phyloP scores from a whole-genome alignment of 257 asterid species.

The Solanum corneliomulleri region DNA sequence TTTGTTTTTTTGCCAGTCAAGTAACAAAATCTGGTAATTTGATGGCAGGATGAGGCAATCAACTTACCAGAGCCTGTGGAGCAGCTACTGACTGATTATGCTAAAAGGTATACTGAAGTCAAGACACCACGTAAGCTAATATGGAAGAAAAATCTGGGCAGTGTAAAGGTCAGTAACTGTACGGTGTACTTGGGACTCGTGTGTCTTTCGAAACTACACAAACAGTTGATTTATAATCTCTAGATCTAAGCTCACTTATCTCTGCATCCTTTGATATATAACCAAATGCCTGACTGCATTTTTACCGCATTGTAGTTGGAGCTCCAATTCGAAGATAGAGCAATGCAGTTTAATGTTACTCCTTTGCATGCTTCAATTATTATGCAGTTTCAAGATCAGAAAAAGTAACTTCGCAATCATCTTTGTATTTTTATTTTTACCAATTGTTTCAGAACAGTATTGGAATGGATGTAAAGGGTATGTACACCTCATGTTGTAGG shows the following conservation, averaged over 20 bases:
- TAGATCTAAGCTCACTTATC: not conserved
- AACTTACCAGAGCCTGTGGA: slow-evolving; percentile 65
- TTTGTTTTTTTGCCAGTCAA: slow-evolving; percentile 2
- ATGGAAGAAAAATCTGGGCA: slow-evolving; percentile 95
- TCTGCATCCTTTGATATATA: not conserved
- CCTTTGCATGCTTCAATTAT: slow-evolving; percentile 93
- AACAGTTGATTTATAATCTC: not conserved
- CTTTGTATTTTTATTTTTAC: not conserved
- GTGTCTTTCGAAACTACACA: not conserved
- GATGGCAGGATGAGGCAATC: slow-evolving; percentile 69
- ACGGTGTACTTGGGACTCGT: not conserved
- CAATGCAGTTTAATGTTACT: slow-evolving; percentile 60
- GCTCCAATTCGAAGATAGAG: slow-evolving; percentile 83
- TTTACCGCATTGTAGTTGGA: slow-evolving; percentile 52
- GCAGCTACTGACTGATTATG: slow-evolving; percentile 67
- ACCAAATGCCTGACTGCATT: not conserved
- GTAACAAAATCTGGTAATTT: not conserved
- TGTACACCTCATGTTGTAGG: slow-evolving; percentile 22
- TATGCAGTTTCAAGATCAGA: slow-evolving; percentile 78
- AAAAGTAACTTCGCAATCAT: slow-evolving; percentile 35
- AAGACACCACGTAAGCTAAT: slow-evolving; percentile 94
- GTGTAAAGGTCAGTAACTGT: slow-evolving; percentile 78
- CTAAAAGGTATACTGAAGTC: slow-evolving; percentile 69
- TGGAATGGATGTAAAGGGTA: not conserved
- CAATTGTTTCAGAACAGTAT: not conserved